A percentile compares a stretch with the other conserved stretches of the same genome.
Conservation (phyloP, 2,329 filamentous ascomycete species). For the Cytospora piceicola region DNA sequence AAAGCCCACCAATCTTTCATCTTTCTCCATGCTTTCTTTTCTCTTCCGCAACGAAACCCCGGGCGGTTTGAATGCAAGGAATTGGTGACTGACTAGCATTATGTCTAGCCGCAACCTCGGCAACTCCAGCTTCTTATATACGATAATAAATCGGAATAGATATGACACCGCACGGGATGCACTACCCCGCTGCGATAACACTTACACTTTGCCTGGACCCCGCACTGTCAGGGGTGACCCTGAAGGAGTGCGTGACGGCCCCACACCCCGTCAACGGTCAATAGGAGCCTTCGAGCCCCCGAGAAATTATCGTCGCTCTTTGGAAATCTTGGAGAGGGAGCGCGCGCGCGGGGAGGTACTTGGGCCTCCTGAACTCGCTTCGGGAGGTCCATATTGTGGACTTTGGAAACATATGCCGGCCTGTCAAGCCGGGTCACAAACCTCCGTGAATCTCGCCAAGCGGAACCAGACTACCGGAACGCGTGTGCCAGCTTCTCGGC, state of each 20-base stretch:
- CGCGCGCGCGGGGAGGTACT: not conserved
- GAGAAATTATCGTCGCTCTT: slow-evolving; percentile 19
- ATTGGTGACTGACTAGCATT: not conserved
- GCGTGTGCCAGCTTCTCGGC: slow-evolving; percentile 9
- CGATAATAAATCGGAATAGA: slow-evolving; percentile 28
- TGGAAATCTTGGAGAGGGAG: not conserved
- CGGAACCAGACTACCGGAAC: slow-evolving; percentile 23
- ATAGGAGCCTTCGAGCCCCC: not conserved
- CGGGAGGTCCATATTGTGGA: not conserved
- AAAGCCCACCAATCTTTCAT: not conserved
- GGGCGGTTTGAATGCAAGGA: slow-evolving; percentile 7
- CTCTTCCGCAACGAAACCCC: slow-evolving; percentile 5
- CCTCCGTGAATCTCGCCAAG: slow-evolving; percentile 13
- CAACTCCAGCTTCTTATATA: not conserved
- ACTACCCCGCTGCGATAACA: slow-evolving; percentile 12
- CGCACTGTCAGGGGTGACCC: slow-evolving; percentile 20
- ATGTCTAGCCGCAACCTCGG: slow-evolving; percentile 1
- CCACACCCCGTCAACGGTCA: slow-evolving; percentile 14
- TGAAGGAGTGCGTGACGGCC: slow-evolving; percentile 1
- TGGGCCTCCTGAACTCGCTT: too few relatives aligned
- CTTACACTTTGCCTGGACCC: slow-evolving; percentile 21
- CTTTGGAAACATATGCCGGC: too few relatives aligned
- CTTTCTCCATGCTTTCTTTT: slow-evolving; percentile 9
- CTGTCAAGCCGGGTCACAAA: slow-evolving; percentile 2
- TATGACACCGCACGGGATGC: slow-evolving; percentile 12